A percentile compares a stretch with the other conserved stretches of the same genome.
These are phyloP conservation scores for Triticum dicoccoides DNA, from an alignment of 176 grass and related monocot genomes.

Conservation along the genomic window DNA sequence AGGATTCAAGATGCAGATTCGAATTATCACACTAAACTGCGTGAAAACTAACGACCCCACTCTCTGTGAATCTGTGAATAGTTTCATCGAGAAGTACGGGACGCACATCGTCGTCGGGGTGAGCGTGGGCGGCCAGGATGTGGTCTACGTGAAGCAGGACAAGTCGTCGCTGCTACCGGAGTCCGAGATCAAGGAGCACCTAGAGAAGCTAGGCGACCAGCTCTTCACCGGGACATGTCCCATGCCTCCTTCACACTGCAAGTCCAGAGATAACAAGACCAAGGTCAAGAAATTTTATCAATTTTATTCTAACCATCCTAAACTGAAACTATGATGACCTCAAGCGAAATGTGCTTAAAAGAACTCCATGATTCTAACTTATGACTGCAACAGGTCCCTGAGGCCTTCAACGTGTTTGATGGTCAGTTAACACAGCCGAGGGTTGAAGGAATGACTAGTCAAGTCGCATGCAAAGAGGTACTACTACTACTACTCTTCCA, in stretches of 20 bases:
- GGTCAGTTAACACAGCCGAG: conserved; percentile 25
- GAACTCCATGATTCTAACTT: not conserved
- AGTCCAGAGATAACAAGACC: conserved; percentile 57
- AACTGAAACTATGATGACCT: not conserved
- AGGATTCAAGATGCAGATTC: not conserved
- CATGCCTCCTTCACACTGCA: conserved; percentile 53
- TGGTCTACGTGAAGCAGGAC: conserved; percentile 86
- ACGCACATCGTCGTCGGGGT: conserved; percentile 77
- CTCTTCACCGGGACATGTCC: conserved; percentile 81
- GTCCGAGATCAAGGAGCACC: conserved; percentile 70
- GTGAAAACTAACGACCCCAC: not conserved
- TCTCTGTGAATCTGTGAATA: conserved; percentile 2
- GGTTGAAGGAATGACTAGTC: conserved; percentile 46
- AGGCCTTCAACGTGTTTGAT: conserved; percentile 88
- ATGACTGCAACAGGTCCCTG: conserved; percentile 44
- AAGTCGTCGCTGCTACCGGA: conserved; percentile 56
- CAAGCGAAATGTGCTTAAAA: not conserved
- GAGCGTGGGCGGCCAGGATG: conserved; percentile 86
- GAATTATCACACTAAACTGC: not conserved
- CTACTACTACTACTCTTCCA: not conserved
- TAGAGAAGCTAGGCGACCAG: conserved; percentile 81
- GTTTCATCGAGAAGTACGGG: conserved; percentile 86
- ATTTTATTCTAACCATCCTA: not conserved
- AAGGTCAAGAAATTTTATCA: conserved; percentile 44
- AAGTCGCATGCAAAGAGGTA: conserved; percentile 78